Evolutionary conservation across 1,284 basidiomycete species (phyloP), one percentile per base, ranked within the genome.

Genomic region (Nidula niveotomentosa): DNA sequence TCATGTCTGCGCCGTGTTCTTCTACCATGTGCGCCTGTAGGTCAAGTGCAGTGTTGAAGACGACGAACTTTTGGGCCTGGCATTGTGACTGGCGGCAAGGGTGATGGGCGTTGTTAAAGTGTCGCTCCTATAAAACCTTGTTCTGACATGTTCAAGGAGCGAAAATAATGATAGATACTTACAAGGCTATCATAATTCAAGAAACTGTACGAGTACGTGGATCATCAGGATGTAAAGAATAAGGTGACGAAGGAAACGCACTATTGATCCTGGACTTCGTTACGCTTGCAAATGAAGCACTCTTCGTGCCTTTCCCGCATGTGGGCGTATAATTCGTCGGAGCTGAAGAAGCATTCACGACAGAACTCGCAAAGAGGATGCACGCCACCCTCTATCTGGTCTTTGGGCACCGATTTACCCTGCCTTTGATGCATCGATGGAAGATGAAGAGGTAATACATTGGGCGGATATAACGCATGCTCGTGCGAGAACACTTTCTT

Each of bases 401-500:
- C 86, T 59, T 79, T 83, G 8, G 69, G 66, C 8, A 67, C 52
- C 2, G 61, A 45, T 55, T 69, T 67, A 46, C 64, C 49, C 33
- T 73, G 75, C 34, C 86, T 75, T 50, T 79, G 76, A 18, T 80
- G 70, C 64, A 88, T 77, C 0, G 91, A 91, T 0, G 93, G 94
- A 33, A 96, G 77, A 71, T 99, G 96, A 0, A 84, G 62, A 6
- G 83, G 77, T 1, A 98, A 79, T 8, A 74, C 52, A 54, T 60
- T 90, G 67, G 64, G 84, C 1, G 88, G 80, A 68, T 96, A 98
- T 15, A 98, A 71, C 0, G 88, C 84, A 68, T 98, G 97, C 70
- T 99, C 96, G 70, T 99, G 96, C 0, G 93, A 81, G 73, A 99
- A 99, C 48, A 98, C 91, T 63, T 97, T 98, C 75, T 98, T 95